Conservation (phyloP, 2,329 filamentous ascomycete genomes). For the Drechslerella stenobrocha region DNA sequence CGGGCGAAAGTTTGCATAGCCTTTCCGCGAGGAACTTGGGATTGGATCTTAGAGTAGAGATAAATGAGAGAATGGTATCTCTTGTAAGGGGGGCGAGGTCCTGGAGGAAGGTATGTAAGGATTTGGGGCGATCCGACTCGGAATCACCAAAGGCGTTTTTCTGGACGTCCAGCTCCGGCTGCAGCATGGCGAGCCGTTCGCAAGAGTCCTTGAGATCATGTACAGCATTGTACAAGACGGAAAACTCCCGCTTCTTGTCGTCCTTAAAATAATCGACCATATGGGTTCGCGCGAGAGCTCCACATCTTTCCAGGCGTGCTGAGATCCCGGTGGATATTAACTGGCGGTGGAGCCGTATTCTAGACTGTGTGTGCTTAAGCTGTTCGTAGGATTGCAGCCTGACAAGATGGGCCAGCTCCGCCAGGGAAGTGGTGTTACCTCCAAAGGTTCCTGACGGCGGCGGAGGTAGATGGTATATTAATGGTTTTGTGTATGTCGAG, state of each 20-base stretch:
- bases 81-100: conserved; percentile 75
- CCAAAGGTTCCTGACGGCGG: conserved; percentile 59
- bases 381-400: conserved; percentile 79
- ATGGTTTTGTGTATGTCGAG: conserved; percentile 44
- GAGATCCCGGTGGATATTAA: conserved; percentile 75
- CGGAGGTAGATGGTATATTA: conserved; percentile 47
- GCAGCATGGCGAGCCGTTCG: conserved; percentile 71
- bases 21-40: conserved; percentile 84
- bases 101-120: conserved; percentile 65
- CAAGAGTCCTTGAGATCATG: conserved; percentile 78
- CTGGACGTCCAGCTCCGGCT: conserved; percentile 69
- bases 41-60: conserved; percentile 80
- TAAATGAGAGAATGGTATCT: conserved; percentile 74
- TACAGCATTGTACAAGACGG: conserved; percentile 73
- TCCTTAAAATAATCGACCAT: conserved; percentile 76
- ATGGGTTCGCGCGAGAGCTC: conserved; percentile 73
- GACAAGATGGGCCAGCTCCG: conserved; percentile 77
- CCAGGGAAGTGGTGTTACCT: conserved; percentile 69
- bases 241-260: conserved; percentile 78
- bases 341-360: conserved; percentile 72
- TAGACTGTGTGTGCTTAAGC: conserved; percentile 73
- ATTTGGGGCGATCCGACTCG: conserved; percentile 53
- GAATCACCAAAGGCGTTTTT: conserved; percentile 51
- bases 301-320: conserved; percentile 72
- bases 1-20: conserved; percentile 72